Evolutionary conservation across 140 eudicot genomes (phyloP).

Genomic region (Artemisia princeps): DNA sequence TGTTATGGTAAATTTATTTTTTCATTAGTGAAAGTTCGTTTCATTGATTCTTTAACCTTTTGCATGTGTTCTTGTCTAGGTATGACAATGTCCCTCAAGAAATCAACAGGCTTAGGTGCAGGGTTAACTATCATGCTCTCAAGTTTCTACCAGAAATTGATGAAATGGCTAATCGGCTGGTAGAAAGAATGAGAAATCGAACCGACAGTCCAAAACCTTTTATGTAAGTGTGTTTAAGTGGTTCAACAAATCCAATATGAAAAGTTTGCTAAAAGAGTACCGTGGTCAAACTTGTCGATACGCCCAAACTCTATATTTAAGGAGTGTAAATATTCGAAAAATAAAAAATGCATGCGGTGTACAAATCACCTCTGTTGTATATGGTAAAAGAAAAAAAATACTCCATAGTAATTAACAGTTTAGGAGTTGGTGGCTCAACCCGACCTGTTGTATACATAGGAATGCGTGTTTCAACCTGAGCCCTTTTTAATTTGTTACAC

Average conservation of each 20-base stretch:
- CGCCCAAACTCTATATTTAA: too few relatives aligned
- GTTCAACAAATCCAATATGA: background rate
- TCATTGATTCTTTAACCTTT: background rate
- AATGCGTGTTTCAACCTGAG: too few relatives aligned
- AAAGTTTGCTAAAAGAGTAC: too few relatives aligned
- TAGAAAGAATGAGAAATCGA: slow-evolving; percentile 91
- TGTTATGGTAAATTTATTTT: slow-evolving; percentile 22
- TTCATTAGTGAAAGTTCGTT: background rate
- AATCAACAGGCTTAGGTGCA: slow-evolving; percentile 83
- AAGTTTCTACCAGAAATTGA: slow-evolving; percentile 91
- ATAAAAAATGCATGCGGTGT: too few relatives aligned
- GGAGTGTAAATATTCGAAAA: too few relatives aligned
- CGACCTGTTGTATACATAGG: too few relatives aligned
- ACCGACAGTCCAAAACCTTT: slow-evolving; percentile 77
- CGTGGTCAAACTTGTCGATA: background rate
- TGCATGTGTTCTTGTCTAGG: slow-evolving; percentile 32
- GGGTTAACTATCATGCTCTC: slow-evolving; percentile 92
- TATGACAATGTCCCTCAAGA: slow-evolving; percentile 94
- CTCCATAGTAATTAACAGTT: too few relatives aligned
- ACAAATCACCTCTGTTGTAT: too few relatives aligned
- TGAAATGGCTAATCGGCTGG: slow-evolving; percentile 78
- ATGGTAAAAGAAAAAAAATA: too few relatives aligned
- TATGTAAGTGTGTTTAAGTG: slow-evolving; percentile 44
- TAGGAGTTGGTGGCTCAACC: too few relatives aligned
- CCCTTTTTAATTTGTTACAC: background rate